Evolutionary conservation across 106 monocot species (phyloP).

Genomic region (Dendrobium huoshanense): DNA sequence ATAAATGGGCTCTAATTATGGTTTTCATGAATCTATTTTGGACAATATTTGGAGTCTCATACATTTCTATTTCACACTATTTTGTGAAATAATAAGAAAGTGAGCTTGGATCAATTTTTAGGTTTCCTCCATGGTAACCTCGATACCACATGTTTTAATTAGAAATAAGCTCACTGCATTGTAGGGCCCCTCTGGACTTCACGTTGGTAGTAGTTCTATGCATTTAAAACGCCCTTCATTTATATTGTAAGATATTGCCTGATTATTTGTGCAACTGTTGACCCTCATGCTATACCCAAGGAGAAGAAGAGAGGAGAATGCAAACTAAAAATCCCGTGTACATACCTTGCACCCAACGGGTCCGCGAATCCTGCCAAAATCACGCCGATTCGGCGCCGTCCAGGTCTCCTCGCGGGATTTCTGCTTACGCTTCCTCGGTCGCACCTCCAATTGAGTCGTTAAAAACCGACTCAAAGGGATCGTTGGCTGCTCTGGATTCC

Average conservation of each 20-base stretch:
- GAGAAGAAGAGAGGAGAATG: too few relatives aligned
- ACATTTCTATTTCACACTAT: not conserved
- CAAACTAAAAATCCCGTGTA: too few relatives aligned
- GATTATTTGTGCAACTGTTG: slow-evolving; percentile 1
- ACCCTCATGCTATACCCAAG: too few relatives aligned
- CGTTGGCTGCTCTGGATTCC: too few relatives aligned
- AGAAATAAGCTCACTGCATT: not conserved
- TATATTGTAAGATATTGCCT: not conserved
- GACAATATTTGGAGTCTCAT: not conserved
- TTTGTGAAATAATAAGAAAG: not conserved
- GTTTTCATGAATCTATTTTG: not conserved
- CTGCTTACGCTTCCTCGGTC: too few relatives aligned
- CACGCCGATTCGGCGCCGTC: too few relatives aligned
- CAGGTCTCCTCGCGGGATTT: too few relatives aligned
- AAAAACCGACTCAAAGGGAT: too few relatives aligned
- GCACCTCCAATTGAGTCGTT: too few relatives aligned
- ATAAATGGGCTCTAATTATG: not conserved
- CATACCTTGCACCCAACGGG: too few relatives aligned
- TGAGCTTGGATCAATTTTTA: not conserved
- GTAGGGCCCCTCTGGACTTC: too few relatives aligned
- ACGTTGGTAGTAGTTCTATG: not conserved
- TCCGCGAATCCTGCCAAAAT: too few relatives aligned
- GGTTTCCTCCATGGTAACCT: not conserved
- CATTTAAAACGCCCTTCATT: not conserved
- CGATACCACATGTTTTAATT: not conserved